A percentile compares a stretch with the other conserved stretches of the same genome.
Conservation (phyloP, 2,329 filamentous ascomycete species). For the Plenodomus tracheiphilus region DNA sequence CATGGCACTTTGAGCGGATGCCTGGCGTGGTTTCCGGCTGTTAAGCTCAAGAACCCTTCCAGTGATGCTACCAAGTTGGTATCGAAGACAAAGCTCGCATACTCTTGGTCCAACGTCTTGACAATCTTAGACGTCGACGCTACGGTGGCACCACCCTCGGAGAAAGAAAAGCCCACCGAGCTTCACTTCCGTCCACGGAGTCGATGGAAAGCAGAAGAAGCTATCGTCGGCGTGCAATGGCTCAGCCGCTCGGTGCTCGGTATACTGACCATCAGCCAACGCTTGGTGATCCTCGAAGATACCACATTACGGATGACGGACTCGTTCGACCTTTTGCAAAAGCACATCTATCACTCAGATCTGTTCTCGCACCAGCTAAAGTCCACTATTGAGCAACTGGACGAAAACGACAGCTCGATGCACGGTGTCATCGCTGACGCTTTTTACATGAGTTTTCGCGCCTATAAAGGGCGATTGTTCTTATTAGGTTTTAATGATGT, state of each 20-base stretch:
- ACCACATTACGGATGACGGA: slow-evolving; percentile 84
- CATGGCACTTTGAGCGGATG: slow-evolving; percentile 94
- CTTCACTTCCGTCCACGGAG: slow-evolving; percentile 81
- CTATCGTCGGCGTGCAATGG: slow-evolving; percentile 97
- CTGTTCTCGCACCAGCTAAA: slow-evolving; percentile 87
- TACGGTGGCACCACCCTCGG: slow-evolving; percentile 56
- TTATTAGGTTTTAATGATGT: slow-evolving; percentile 92
- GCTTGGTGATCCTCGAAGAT: slow-evolving; percentile 90
- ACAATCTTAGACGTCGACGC: slow-evolving; percentile 90
- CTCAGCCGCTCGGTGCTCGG: slow-evolving; percentile 89
- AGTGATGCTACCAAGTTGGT: slow-evolving; percentile 67
- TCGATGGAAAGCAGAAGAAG: slow-evolving; percentile 90
- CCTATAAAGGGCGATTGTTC: slow-evolving; percentile 93
- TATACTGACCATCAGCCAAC: slow-evolving; percentile 90
- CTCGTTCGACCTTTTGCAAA: slow-evolving; percentile 87
- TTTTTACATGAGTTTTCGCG: slow-evolving; percentile 96
- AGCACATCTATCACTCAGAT: slow-evolving; percentile 89
- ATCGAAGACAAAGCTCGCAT: slow-evolving; percentile 85
- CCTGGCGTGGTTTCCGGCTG: slow-evolving; percentile 94
- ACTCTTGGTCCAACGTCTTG: slow-evolving; percentile 98
- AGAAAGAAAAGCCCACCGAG: slow-evolving; percentile 75
- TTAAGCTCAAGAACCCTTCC: slow-evolving; percentile 81
- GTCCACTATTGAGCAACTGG: slow-evolving; percentile 80
- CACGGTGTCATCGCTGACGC: slow-evolving; percentile 96
- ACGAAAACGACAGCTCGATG: slow-evolving; percentile 85